A percentile compares a stretch with the other conserved stretches of the same genome.
These are phyloP conservation scores for Martensiomyces pterosporus DNA, from an alignment of 192 early-diverging fungal species.

Conservation along the genomic window DNA sequence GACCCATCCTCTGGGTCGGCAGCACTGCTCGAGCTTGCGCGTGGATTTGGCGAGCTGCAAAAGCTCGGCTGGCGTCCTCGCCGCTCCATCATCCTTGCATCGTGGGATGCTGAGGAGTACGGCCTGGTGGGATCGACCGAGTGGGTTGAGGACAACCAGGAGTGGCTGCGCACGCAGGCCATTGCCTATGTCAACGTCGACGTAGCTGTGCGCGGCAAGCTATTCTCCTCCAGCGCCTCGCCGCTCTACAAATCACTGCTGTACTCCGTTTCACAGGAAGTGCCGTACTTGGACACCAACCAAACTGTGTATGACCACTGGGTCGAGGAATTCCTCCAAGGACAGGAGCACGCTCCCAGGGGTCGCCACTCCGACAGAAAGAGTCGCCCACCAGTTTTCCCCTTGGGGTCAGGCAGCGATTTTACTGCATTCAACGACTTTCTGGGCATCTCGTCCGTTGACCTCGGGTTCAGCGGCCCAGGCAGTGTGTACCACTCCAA, in stretches of 20 bases:
- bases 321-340: slow-evolving; percentile 6
- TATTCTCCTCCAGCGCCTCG: slow-evolving; percentile 48
- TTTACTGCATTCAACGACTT: slow-evolving; percentile 57
- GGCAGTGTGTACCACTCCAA: slow-evolving; percentile 63
- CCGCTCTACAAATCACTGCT: slow-evolving; percentile 50
- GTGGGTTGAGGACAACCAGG: slow-evolving; percentile 58
- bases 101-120: slow-evolving; percentile 69
- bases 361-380: not conserved
- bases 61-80: slow-evolving; percentile 59
- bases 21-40: slow-evolving; percentile 54
- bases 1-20: slow-evolving; percentile 59
- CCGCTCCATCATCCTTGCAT: slow-evolving; percentile 57
- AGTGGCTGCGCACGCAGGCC: slow-evolving; percentile 48
- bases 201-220: slow-evolving; percentile 48
- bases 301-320: slow-evolving; percentile 53
- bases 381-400: not conserved
- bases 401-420: slow-evolving; percentile 55
- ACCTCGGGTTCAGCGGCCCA: slow-evolving; percentile 51
- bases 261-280: slow-evolving; percentile 43
- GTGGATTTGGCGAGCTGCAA: slow-evolving; percentile 50
- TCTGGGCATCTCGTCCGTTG: slow-evolving; percentile 56
- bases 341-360: not conserved
- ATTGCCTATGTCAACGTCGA: slow-evolving; percentile 61
- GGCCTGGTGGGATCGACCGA: slow-evolving; percentile 61
- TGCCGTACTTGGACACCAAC: slow-evolving; percentile 45